Conservation (phyloP, 768 basidiomycete species). For the Lactarius vividus region DNA sequence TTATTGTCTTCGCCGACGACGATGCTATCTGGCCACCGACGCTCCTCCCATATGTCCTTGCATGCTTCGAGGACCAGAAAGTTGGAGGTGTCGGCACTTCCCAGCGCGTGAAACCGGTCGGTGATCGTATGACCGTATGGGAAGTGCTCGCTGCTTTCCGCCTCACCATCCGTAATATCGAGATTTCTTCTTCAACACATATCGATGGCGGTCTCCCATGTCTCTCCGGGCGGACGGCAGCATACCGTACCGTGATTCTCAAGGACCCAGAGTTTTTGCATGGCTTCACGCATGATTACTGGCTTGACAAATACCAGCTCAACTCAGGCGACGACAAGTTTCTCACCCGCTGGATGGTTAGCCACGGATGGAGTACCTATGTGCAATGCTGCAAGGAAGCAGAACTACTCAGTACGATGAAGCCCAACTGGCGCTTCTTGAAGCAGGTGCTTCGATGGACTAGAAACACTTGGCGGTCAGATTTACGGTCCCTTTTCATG, state of each 20-base stretch:
- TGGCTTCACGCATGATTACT: constrained; percentile 92
- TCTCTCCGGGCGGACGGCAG: constrained; percentile 89
- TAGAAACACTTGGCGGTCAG: constrained; percentile 90
- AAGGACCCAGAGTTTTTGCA: constrained; percentile 93
- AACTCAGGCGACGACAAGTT: constrained; percentile 96
- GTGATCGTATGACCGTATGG: constrained; percentile 84
- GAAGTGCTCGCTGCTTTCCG: constrained; percentile 93
- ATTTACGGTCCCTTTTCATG: constrained; percentile 84
- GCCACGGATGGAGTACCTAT: constrained; percentile 93
- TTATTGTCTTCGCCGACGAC: constrained; percentile 93
- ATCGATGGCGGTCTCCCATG: constrained; percentile 93
- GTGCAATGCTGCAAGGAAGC: constrained; percentile 84
- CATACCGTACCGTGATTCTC: constrained; percentile 90
- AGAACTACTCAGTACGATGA: constrained; percentile 90
- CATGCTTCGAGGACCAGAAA: constrained; percentile 93
- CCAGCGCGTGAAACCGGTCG: constrained; percentile 82
- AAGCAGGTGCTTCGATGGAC: constrained; percentile 95
- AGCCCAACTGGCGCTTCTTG: constrained; percentile 93
- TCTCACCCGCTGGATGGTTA: constrained; percentile 94
- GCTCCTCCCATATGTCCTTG: constrained; percentile 82
- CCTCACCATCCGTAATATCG: constrained; percentile 90
- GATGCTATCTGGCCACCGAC: constrained; percentile 96
- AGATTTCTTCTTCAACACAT: constrained; percentile 84
- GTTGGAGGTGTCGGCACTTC: constrained; percentile 90
- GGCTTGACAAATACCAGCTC: constrained; percentile 91